phyloP scores from a whole-genome alignment of 805 yeast genomes.

The Sungouiozyma ichnusensis region DNA sequence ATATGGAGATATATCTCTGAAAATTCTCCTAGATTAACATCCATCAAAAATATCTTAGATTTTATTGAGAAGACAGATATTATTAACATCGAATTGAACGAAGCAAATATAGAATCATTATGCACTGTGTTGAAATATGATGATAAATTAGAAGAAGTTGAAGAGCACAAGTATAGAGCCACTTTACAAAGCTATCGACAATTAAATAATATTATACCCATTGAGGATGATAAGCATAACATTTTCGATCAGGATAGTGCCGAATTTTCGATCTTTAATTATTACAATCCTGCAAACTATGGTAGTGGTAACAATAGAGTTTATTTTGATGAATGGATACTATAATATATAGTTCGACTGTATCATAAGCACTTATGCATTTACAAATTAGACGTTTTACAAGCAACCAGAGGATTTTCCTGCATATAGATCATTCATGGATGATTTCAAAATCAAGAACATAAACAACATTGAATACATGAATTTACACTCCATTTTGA shows the following conservation, averaged over 20 bases:
- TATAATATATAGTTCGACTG: no score
- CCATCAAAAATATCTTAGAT: constrained; percentile 45
- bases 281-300: constrained; percentile 27
- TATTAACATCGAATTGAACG: constrained; percentile 69
- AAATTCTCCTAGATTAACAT: constrained; percentile 53
- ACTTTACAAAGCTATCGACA: constrained; percentile 54
- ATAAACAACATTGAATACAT: no score
- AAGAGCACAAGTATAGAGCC: constrained; percentile 59
- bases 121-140: constrained; percentile 86
- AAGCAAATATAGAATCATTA: constrained; percentile 63
- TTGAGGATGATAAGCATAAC: not conserved
- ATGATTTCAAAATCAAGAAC: no score
- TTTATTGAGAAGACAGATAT: constrained; percentile 66
- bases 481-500: no score
- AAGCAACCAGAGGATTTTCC: no score
- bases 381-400: no score
- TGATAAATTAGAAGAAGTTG: constrained; percentile 64
- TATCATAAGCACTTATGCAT: no score
- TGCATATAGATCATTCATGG: no score
- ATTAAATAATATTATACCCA: not conserved
- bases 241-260: constrained; percentile 14
- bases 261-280: constrained; percentile 35
- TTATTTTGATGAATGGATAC: constrained; percentile 40
- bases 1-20: constrained; percentile 81
- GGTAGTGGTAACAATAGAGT: constrained; percentile 34